Base-by-base conservation (phyloP, 2,329 filamentous ascomycete genomes). In the Bisporella sp. region DNA sequence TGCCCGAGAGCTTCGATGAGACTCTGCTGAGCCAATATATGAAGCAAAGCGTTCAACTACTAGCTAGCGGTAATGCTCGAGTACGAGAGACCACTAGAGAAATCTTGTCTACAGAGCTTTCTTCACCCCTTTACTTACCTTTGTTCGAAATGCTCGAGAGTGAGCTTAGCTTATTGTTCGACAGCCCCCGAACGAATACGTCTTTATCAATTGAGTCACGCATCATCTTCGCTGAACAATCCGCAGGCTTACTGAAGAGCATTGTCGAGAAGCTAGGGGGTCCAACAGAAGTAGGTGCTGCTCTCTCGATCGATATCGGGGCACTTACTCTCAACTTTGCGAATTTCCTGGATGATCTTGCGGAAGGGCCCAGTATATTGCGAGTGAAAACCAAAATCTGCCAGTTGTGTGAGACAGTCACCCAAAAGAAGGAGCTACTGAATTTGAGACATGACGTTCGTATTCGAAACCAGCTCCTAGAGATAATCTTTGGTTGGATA, bases 311-410 rank as follows among this genome's bases (percentile, higher is more conserved):
- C 31, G 80, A 85, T 55, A 74, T 87, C 7, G 82, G 82, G 11
- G 74, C 76, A 3, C 68, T 86, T 40, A 78, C 81, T 1, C 70
- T 87, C 40, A 84, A 78, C 61, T 83, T 86, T 62, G 81, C 82
- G 33, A 85, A 81, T 55, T 86, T 85, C 54, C 65, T 86, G 40
- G 79, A 85, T 55, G 75, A 76, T 5, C 67, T 79, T 6, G 62
- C 73, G 4, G 82, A 85, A 52, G 77, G 73, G 9, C 65, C 73
- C 6, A 78, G 73, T 56, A 78, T 75, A 21, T 62, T 84, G 12
- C 73, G 81, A 48, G 81, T 85, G 42, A 86, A 85, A 62, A 85
- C 85, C 60, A 82, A 83, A 58, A 79, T 85, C 40, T 86, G 83
- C 59, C 81, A 85, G 57, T 66, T 87, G 6, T 84, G 77, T 52